Conservation (phyloP, 345 rosid genomes). For the Brassica incana region DNA sequence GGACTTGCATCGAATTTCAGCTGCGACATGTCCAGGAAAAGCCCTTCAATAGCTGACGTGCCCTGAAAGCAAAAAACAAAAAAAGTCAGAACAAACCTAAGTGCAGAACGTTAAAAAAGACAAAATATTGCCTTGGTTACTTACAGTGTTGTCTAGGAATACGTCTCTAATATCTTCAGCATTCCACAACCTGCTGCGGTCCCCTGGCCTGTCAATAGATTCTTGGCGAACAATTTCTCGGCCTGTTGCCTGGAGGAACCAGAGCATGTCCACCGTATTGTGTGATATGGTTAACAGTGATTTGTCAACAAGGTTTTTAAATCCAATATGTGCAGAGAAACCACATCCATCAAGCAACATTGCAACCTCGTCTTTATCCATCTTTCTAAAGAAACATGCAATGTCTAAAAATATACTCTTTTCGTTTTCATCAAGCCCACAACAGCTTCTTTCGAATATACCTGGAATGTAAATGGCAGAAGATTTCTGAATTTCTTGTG, state of each 20-base stretch:
- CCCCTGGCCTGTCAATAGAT: constrained; percentile 30
- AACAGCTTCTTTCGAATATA: constrained; percentile 31
- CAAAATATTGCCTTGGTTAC: background rate
- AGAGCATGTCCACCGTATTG: constrained; percentile 24
- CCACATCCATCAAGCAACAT: constrained; percentile 40
- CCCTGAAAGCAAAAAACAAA: constrained; percentile 31
- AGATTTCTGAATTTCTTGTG: background rate
- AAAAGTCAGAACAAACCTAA: background rate
- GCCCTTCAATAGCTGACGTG: constrained; percentile 38
- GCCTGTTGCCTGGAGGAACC: constrained; percentile 38
- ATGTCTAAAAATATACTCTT: constrained; percentile 41
- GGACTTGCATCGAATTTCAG: background rate
- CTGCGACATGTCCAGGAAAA: constrained; percentile 23
- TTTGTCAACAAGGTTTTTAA: constrained; percentile 40
- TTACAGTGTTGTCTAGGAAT: constrained; percentile 16
- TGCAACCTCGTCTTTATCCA: constrained; percentile 25
- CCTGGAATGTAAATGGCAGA: constrained; percentile 22
- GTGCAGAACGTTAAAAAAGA: background rate
- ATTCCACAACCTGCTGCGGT: constrained; percentile 35
- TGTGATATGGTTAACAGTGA: constrained; percentile 31
- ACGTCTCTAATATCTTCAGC: background rate
- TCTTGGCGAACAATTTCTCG: constrained; percentile 33
- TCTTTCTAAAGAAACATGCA: constrained; percentile 41
- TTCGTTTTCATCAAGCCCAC: constrained; percentile 40
- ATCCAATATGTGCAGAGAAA: constrained; percentile 36